Conservation (phyloP, 352 stramenopile genomes). For the Globisporangium takayamanum region DNA sequence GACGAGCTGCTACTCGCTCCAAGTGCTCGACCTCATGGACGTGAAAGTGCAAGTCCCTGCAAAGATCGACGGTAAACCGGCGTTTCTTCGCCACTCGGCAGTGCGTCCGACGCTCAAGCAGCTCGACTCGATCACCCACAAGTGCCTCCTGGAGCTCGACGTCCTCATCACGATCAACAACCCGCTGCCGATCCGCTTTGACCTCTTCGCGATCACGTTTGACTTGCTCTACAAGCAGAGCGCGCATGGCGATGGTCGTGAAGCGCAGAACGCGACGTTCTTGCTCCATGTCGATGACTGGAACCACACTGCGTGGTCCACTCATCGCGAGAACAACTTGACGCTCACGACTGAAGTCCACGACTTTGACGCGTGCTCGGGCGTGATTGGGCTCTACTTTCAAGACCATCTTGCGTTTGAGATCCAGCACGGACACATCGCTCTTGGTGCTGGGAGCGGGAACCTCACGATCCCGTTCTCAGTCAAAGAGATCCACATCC, state of each 20-base stretch:
- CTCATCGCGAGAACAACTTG: constrained; percentile 65
- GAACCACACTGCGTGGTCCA: constrained; percentile 42
- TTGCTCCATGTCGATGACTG: constrained; percentile 46
- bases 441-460: constrained; percentile 42
- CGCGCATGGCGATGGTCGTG: constrained; percentile 11
- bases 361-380: constrained; percentile 55
- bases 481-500: constrained; percentile 58
- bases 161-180: constrained; percentile 76
- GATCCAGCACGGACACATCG: constrained; percentile 52
- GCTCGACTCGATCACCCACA: constrained; percentile 62
- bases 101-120: constrained; percentile 63
- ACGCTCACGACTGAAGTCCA: constrained; percentile 43
- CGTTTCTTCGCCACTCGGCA: constrained; percentile 54
- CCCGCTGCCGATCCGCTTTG: constrained; percentile 68
- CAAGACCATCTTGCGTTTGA: constrained; percentile 60
- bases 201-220: constrained; percentile 62
- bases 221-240: constrained; percentile 52
- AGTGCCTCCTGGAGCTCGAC: constrained; percentile 62
- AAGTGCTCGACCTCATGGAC: constrained; percentile 59
- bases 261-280: constrained; percentile 19
- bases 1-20: constrained; percentile 56
- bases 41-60: constrained; percentile 53
- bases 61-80: constrained; percentile 67
- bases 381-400: constrained; percentile 60
- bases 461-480: constrained; percentile 77